Percentiles rank a stretch among this genome's conserved stretches.
Conservation (phyloP, 345 rosid genomes). For the Laguncularia racemosa region DNA sequence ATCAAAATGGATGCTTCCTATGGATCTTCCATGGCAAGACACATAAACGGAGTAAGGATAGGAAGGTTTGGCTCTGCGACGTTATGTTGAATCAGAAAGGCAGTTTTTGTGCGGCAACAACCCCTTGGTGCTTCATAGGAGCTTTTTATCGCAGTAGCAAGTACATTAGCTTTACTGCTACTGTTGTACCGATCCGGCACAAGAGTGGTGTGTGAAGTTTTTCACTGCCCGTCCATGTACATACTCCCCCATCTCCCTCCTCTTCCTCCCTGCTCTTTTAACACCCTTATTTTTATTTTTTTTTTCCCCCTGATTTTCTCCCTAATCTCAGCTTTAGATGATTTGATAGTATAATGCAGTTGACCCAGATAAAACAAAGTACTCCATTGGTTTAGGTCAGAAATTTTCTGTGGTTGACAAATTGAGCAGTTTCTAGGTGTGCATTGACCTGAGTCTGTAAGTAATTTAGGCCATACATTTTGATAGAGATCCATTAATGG, state of each 20-base stretch:
- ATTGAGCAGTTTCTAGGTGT: too few species aligned
- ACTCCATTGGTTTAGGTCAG: too few species aligned
- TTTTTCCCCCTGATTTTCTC: slow-evolving; percentile 5
- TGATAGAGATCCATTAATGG: too few species aligned
- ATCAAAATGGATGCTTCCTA: too few species aligned
- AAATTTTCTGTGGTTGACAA: too few species aligned
- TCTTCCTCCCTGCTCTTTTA: not conserved
- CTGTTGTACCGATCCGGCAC: slow-evolving; percentile 20
- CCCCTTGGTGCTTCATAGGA: slow-evolving; percentile 10
- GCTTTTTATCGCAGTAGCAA: slow-evolving; percentile 18
- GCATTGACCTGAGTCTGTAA: too few species aligned
- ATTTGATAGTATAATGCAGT: slow-evolving; percentile 17
- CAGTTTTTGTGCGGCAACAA: slow-evolving; percentile 11
- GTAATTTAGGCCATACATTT: too few species aligned
- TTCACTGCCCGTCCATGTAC: slow-evolving; percentile 39
- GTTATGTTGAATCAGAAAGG: not conserved
- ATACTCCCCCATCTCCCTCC: slow-evolving; percentile 15
- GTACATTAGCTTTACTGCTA: slow-evolving; percentile 10
- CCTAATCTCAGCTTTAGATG: slow-evolving; percentile 9
- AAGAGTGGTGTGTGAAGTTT: slow-evolving; percentile 31
- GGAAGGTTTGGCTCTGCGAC: too few species aligned
- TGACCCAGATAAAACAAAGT: slow-evolving; percentile 30
- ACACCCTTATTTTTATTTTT: not conserved
- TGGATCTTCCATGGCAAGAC: too few species aligned
- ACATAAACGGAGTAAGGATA: too few species aligned